Percentiles rank a stretch among this genome's conserved stretches.
Evolutionary conservation across 108 stramenopile genomes (phyloP).

Genomic region (Fistulifera solaris): DNA sequence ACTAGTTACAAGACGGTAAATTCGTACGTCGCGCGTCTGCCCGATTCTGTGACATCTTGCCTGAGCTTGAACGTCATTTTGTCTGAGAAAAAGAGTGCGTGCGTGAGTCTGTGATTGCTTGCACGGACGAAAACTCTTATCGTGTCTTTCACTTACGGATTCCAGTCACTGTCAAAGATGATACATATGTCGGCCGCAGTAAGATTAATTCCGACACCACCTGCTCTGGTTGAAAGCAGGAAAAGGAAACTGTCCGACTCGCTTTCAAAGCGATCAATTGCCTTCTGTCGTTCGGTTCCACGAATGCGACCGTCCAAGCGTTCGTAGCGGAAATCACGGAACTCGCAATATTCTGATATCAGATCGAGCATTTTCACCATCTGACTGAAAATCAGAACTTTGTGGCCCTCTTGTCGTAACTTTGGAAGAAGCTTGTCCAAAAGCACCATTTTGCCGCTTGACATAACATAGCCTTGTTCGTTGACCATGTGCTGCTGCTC

Average conservation of each 20-base stretch:
- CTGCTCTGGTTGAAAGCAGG: constrained; percentile 63
- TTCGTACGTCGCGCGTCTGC: constrained; percentile 92
- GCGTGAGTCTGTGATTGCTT: too few species aligned
- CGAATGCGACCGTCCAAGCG: constrained; percentile 82
- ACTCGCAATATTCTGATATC: constrained; percentile 87
- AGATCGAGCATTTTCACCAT: constrained; percentile 95
- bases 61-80: constrained; percentile 95
- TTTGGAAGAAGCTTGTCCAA: constrained; percentile 98
- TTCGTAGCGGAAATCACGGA: constrained; percentile 83
- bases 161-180: constrained; percentile 95
- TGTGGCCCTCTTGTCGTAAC: constrained; percentile 93
- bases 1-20: constrained; percentile 95
- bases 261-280: constrained; percentile 95
- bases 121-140: too few species aligned
- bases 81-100: too few species aligned
- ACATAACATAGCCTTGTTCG: constrained; percentile 73
- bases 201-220: constrained; percentile 99
- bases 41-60: constrained; percentile 92
- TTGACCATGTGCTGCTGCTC: constrained; percentile 68
- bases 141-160: too few species aligned
- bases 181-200: constrained; percentile 91
- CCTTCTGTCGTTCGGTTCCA: constrained; percentile 94
- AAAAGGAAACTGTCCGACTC: constrained; percentile 87
- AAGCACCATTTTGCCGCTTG: constrained; percentile 98
- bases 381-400: constrained; percentile 93